Evolutionary conservation across 768 basidiomycete genomes (phyloP).

Genomic region (Lentinula boryana): DNA sequence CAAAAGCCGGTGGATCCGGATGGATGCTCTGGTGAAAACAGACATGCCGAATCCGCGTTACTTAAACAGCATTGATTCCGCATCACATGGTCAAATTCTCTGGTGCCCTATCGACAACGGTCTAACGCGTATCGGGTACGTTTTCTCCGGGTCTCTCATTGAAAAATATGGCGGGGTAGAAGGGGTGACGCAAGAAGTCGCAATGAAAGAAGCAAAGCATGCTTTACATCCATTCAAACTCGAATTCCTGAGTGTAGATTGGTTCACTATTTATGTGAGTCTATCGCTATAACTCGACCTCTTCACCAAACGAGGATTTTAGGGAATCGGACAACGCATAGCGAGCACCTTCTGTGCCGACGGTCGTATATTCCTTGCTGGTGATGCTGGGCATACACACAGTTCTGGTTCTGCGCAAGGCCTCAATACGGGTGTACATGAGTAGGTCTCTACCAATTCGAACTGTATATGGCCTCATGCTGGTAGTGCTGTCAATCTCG

Average conservation of each 20-base stretch:
- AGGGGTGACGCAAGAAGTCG: conserved; percentile 9
- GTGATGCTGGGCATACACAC: conserved; percentile 12
- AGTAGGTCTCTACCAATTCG: background rate
- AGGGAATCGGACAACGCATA: conserved; percentile 12
- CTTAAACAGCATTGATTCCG: conserved; percentile 8
- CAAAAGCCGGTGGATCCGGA: conserved; percentile 11
- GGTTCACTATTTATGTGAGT: conserved; percentile 13
- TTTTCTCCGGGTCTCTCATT: conserved; percentile 3
- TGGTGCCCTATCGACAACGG: conserved; percentile 13
- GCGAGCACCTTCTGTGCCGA: conserved; percentile 6
- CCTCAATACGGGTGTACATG: conserved; percentile 11
- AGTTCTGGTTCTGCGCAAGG: conserved; percentile 11
- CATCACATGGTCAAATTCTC: conserved; percentile 12
- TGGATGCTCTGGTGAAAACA: conserved; percentile 12
- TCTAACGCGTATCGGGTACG: conserved; percentile 10
- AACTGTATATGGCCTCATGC: background rate
- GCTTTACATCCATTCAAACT: conserved; percentile 12
- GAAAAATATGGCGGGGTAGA: conserved; percentile 5
- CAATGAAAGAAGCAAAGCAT: conserved; percentile 8
- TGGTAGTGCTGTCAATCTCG: conserved; percentile 9
- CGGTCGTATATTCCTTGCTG: conserved; percentile 10
- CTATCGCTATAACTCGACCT: background rate
- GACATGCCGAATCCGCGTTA: conserved; percentile 11
- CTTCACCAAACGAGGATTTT: background rate
- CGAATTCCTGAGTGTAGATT: conserved; percentile 10